These are phyloP conservation scores for Paramecium biaurelia DNA, from an alignment of 73 alveolate genomes.

Conservation along the genomic window DNA sequence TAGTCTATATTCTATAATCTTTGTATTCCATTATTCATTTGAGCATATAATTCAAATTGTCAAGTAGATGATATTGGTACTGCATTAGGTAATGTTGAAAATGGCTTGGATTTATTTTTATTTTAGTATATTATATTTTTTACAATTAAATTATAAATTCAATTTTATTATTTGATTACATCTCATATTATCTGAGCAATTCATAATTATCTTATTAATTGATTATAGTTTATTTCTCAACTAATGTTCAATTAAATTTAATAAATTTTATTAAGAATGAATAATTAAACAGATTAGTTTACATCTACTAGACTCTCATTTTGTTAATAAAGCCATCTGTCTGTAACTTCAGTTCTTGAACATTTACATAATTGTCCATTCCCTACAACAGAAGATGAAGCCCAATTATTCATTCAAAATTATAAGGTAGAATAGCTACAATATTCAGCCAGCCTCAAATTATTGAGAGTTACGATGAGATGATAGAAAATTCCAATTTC, in stretches of 20 bases:
- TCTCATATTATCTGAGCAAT: too few species aligned
- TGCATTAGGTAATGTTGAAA: background rate
- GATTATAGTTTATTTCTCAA: background rate
- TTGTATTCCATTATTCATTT: conserved; percentile 54
- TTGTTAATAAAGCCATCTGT: background rate
- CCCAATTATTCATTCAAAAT: background rate
- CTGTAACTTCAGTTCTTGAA: background rate
- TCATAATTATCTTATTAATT: too few species aligned
- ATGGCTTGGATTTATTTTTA: background rate
- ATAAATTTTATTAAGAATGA: background rate
- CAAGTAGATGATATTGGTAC: background rate
- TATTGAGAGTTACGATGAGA: background rate
- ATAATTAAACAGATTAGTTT: background rate
- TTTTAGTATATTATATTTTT: background rate
- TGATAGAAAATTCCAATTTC: background rate
- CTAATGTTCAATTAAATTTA: background rate
- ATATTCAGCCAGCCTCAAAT: conserved; percentile 8
- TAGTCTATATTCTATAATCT: conserved; percentile 45
- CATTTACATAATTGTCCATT: background rate
- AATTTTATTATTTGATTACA: background rate
- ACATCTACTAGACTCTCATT: background rate
- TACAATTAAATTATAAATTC: background rate
- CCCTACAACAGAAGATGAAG: background rate
- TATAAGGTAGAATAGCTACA: background rate
- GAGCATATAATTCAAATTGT: conserved; percentile 8